Evolutionary conservation across 2,329 filamentous ascomycete genomes (phyloP), one percentile per base, ranked within the genome.

Genomic region (Aaosphaeria pasadenensis): DNA sequence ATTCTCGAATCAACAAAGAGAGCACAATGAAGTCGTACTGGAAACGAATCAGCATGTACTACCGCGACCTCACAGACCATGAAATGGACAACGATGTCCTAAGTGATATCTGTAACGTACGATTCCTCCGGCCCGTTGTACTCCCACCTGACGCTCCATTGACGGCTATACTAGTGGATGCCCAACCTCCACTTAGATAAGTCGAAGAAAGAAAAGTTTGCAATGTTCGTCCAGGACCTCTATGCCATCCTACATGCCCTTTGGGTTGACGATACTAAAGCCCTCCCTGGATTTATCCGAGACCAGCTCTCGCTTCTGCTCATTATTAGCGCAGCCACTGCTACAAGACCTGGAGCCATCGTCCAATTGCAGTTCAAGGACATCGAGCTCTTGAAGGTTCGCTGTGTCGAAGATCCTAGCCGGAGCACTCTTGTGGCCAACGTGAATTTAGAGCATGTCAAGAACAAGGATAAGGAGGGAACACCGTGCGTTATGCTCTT

Each of bases 181-280:
- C 52, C 44, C 32, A 45, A 30, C 13, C 46, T 60, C 17, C 31
- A 39, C 28, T 57, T 61, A 46, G 33, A 59, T 28, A 58, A 44
- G 41, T 55, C 48, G 24, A 40, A 51, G 45, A 55, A 55, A 40
- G 51, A 58, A 48, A 61, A 61, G 55, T 48, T 42, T 46, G 50
- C 54, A 7, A 59, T 61, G 46, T 57, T 47, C 43, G 50, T 61
- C 36, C 43, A 59, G 38, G 54, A 58, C 45, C 50, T 61, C 39
- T 61, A 53, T 36, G 46, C 55, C 29, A 54, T 61, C 40, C 45
- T 58, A 33, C 43, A 59, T 35, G 53, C 50, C 38, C 50, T 58
- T n/a, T 55, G 38, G 53, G 52, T 57, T 2, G 47, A 58, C 33
- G 45, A 59, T 43, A 51, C 43, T 7, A 59, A 52, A 46, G 47